Base-by-base conservation (phyloP, 805 yeast species). In the Sporopachydermia quercuum region DNA sequence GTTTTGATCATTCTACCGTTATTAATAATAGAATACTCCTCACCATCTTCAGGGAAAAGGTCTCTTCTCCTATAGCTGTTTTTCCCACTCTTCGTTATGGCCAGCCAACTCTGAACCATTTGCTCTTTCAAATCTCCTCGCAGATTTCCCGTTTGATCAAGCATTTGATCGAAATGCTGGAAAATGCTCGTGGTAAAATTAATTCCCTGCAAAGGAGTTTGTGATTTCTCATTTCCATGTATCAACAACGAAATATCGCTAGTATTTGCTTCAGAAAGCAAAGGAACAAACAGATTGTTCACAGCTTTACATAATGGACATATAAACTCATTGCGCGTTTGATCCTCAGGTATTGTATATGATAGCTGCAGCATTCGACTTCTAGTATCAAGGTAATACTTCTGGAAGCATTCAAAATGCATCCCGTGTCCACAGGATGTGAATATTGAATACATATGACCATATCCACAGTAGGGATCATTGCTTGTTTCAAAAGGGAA, bases 401-500 rank as follows among this genome's bases (percentile, higher is more conserved):
- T 74, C 40, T 72, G 57, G 50, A 78, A 79, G 53, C 98, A 89
- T 14, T 71, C 65, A 44, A 71, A 74, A 56, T 89, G 98, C 77
- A 89, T 79, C 2, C 94, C 93, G 58, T 89, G 98, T 1, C 96
- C 94, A 62, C 98, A 89, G 39, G 94, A 78, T 44, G 75, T 70
- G 3, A 78, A 64, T 1, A 80, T 58, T 42, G 45, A 57, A 42
- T 45, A 45, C 35, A 40, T 42, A 27, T 37, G 44, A 19, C 46
- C 44, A 13, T 43, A 8, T 15, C 40, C 15, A 19, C 35, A 42
- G 11, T 34, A 40, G 35, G 52, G 53, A 15, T 55, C 55, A 15
- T 53, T 56, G 5, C 48, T 50, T 3, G 45, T 18, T 8, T 34
- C 39, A 5, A 39, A 38, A 2, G 76, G 73, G 47, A 79, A 84